phyloP scores from a whole-genome alignment of 768 basidiomycete species.

The Daedaleopsis nitida region DNA sequence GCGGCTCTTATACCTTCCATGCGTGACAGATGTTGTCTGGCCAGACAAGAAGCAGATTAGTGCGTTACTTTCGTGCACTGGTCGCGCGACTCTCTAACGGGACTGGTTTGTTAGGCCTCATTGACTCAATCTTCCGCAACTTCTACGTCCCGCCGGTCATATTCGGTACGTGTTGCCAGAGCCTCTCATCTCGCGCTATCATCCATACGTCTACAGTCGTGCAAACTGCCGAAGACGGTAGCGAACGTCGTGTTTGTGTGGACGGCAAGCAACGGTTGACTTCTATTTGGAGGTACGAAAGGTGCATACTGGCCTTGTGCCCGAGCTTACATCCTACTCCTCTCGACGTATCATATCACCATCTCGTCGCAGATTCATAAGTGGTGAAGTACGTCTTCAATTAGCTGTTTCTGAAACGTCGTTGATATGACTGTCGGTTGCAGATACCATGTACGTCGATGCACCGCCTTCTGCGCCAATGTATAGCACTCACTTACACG shows the following conservation, averaged over 20 bases:
- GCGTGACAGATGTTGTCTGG: conserved; percentile 71
- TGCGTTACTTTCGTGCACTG: neutral
- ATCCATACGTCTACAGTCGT: conserved; percentile 41
- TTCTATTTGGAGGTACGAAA: conserved; percentile 63
- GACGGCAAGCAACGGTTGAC: conserved; percentile 84
- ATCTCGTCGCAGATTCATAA: conserved; percentile 54
- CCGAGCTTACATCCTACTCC: too few species aligned
- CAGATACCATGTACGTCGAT: conserved; percentile 58
- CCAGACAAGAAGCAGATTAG: conserved; percentile 70
- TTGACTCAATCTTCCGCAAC: conserved; percentile 79
- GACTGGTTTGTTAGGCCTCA: conserved; percentile 41
- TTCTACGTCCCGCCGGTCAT: conserved; percentile 82
- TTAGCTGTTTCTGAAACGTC: neutral
- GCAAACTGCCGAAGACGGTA: conserved; percentile 57
- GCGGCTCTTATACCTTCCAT: neutral
- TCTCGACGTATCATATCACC: neutral
- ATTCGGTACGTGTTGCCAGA: conserved; percentile 49
- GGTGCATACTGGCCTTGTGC: too few species aligned
- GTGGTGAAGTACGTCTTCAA: conserved; percentile 57
- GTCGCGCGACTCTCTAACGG: neutral
- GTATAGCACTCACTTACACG: neutral
- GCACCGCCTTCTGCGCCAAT: too few species aligned
- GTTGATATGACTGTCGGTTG: conserved; percentile 1
- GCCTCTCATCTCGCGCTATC: neutral
- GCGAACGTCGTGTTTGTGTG: conserved; percentile 67